Evolutionary conservation across 1,284 basidiomycete species (phyloP), one percentile per base, ranked within the genome.

Genomic region (Tylopilus sp.): DNA sequence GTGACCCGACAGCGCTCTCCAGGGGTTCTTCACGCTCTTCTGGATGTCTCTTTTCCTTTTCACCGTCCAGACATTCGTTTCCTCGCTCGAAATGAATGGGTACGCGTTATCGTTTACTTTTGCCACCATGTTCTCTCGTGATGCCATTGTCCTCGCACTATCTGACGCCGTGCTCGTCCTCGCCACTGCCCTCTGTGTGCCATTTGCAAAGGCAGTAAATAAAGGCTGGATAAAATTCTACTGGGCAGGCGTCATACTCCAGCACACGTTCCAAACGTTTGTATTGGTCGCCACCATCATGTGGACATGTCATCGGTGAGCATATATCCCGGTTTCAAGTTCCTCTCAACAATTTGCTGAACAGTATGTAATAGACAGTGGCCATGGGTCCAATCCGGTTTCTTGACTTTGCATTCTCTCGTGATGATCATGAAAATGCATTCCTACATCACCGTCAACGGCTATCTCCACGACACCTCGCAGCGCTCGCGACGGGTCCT

Each of bases 361-460:
- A 40, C 15, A 28, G 10, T 38, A n/a, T 35, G 33, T 26, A 34
- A 28, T 56, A 86, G 91, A 46, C 79, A 93, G 58, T 98, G 94
- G 95, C 93, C 92, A 33, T 97, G 96, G 95, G 95, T 98, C 2
- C 96, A 99, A 68, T 92, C 92, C 0, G 95, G 95, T 8, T 98
- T 94, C 71, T 76, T 98, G 45, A 95, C 93, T 0, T 71, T 98
- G n/a, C 96, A 95, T 67, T 83, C 87, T 12, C 72, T 97, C 8
- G 85, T 84, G 49, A 88, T 96, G 85, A 81, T 96, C 59, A 97
- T 97, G 93, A 97, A 97, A 69, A 82, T 97, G 76, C 94, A 98
- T 71, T 97, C 93, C 15, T 99, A 98, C 70, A 82, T 92, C 70
- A 79, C 84, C 25, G 81, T 89, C 48, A 98, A 98, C 63, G 92